Evolutionary conservation across 129 eudicot species (phyloP).

Genomic region (Escallonia herrerae): DNA sequence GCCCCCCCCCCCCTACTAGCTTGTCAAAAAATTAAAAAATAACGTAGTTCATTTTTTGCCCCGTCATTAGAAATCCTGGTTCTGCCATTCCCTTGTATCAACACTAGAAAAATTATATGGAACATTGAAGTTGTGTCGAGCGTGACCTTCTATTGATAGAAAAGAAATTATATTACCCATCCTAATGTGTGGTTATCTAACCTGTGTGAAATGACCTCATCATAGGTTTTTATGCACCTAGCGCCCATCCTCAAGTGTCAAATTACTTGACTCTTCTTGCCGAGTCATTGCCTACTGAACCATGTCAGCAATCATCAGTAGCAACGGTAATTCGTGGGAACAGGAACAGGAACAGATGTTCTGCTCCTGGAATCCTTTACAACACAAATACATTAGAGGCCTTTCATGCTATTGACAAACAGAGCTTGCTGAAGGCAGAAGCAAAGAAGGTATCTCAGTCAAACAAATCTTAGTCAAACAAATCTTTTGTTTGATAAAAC

Average conservation of each 20-base stretch:
- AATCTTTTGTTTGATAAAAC: not conserved
- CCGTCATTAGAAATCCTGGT: too few relatives aligned
- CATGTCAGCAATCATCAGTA: conserved; percentile 29
- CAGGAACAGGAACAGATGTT: conserved; percentile 69
- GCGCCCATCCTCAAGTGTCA: conserved; percentile 62
- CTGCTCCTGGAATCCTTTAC: conserved; percentile 71
- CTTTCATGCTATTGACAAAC: conserved; percentile 60
- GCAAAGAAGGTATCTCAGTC: conserved; percentile 52
- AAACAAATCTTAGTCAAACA: not conserved
- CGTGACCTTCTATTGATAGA: too few relatives aligned
- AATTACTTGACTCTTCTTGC: conserved; percentile 66
- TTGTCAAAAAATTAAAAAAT: too few relatives aligned
- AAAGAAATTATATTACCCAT: not conserved
- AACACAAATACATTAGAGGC: conserved; percentile 84
- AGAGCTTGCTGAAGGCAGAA: conserved; percentile 54
- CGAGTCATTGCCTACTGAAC: conserved; percentile 77
- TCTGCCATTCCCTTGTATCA: too few relatives aligned
- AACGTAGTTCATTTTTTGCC: too few relatives aligned
- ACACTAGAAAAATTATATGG: too few relatives aligned
- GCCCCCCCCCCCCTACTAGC: too few relatives aligned
- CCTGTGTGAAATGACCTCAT: conserved; percentile 8
- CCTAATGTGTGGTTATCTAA: not conserved
- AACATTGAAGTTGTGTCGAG: too few relatives aligned
- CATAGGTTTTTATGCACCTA: conserved; percentile 79
- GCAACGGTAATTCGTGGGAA: conserved; percentile 30